Conservation (phyloP, 176 grass and related monocot species). For the Chrysopogon serrulatus region DNA sequence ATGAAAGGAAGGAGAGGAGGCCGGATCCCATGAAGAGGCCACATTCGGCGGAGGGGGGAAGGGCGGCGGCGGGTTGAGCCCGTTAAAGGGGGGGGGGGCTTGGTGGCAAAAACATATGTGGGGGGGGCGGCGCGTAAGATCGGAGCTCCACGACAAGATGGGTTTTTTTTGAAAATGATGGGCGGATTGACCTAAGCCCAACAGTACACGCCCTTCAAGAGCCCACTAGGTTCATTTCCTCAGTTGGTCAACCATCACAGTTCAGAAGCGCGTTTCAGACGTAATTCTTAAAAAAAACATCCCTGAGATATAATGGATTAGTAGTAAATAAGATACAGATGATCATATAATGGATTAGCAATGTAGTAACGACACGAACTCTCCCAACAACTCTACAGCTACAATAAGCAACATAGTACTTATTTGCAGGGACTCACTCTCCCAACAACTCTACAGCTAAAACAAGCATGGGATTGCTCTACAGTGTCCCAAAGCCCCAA, state of each 20-base stretch:
- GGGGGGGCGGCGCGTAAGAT: too few relatives aligned
- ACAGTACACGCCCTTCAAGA: neutral
- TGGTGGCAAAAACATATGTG: too few relatives aligned
- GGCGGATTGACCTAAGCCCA: neutral
- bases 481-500: slow-evolving; percentile 18
- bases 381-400: slow-evolving; percentile 5
- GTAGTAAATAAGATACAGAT: neutral
- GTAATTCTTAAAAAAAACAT: too few relatives aligned
- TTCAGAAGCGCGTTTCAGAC: too few relatives aligned
- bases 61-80: too few relatives aligned
- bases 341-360: neutral
- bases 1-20: too few relatives aligned
- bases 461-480: neutral
- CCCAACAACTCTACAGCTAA: slow-evolving; percentile 6
- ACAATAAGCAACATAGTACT: neutral
- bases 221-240: too few relatives aligned
- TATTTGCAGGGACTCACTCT: slow-evolving; percentile 20
- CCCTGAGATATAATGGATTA: neutral
- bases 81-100: too few relatives aligned
- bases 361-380: neutral
- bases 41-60: too few relatives aligned
- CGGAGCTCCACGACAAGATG: neutral
- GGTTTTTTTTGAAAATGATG: neutral
- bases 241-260: too few relatives aligned
- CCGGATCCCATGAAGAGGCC: too few relatives aligned